A percentile compares a stretch with the other conserved stretches of the same genome.
Conservation (phyloP, 164 flowering plant species). For the Umbilicus rupestris region DNA sequence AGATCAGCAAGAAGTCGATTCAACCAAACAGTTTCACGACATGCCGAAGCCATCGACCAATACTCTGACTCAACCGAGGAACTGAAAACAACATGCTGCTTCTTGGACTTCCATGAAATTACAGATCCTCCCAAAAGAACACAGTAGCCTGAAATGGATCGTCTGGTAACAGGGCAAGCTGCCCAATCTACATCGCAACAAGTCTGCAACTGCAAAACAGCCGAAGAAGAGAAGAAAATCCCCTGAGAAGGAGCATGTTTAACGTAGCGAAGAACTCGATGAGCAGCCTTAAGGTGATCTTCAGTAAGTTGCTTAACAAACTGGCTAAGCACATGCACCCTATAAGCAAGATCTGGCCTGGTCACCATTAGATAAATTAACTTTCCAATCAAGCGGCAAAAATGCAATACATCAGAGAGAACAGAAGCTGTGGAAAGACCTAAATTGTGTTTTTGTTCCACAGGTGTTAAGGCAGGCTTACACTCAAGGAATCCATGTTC, state of each 20-base stretch:
- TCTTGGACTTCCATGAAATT: no score
- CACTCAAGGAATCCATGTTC: not conserved
- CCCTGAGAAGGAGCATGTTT: not conserved
- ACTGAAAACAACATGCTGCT: no score
- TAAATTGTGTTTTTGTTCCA: not conserved
- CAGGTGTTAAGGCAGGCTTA: not conserved
- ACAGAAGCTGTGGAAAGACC: not conserved
- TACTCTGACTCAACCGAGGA: no score
- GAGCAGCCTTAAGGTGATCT: not conserved
- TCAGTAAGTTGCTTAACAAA: not conserved
- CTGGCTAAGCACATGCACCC: not conserved
- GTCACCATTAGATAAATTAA: not conserved
- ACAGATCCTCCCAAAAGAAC: no score
- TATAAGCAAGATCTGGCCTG: not conserved
- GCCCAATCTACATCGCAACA: not conserved
- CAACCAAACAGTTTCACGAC: no score
- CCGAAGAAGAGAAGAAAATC: not conserved
- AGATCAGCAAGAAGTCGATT: no score
- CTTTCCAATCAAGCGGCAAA: not conserved
- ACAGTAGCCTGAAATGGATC: not conserved
- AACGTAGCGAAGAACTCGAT: not conserved
- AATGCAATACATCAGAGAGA: not conserved
- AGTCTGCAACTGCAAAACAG: not conserved
- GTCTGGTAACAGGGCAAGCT: not conserved
- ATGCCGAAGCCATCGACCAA: no score